Evolutionary conservation across 169 alveolate genomes (phyloP).

Genomic region (Cyclospora cayetanensis): DNA sequence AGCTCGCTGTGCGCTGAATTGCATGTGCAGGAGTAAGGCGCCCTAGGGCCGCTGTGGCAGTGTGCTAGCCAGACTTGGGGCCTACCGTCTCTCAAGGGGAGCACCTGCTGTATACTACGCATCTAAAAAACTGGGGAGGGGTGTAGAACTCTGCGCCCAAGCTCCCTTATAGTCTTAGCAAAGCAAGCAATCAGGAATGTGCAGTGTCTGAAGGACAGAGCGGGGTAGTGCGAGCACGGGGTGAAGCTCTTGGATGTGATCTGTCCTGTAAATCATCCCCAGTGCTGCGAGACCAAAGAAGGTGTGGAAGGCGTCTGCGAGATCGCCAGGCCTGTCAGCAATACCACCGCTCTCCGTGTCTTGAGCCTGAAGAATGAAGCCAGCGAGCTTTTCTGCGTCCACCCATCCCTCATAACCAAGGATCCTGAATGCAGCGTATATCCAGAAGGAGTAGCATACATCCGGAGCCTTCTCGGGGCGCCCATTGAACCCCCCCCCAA

Average conservation of each 20-base stretch:
- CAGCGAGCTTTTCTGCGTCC: slow-evolving; percentile 50
- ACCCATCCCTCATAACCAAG: slow-evolving; percentile 74
- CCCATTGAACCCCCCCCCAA: slow-evolving; percentile 94
- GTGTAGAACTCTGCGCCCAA: no score
- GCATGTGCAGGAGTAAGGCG: no score
- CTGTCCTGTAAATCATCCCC: not conserved
- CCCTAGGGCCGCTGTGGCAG: no score
- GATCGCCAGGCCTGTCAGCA: slow-evolving; percentile 75
- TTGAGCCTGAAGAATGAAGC: slow-evolving; percentile 69
- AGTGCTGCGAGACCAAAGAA: slow-evolving; percentile 95
- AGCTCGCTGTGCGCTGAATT: no score
- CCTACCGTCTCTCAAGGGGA: no score
- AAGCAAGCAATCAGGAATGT: not conserved
- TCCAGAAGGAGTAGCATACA: slow-evolving; percentile 97
- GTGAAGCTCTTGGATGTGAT: slow-evolving; percentile 35
- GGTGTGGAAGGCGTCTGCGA: slow-evolving; percentile 94
- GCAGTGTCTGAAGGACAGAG: not conserved
- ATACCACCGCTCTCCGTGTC: slow-evolving; percentile 70
- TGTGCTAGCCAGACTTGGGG: no score
- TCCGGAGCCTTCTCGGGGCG: slow-evolving; percentile 96
- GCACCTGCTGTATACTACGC: no score
- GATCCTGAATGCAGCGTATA: slow-evolving; percentile 85
- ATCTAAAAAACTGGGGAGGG: no score
- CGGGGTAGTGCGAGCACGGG: slow-evolving; percentile 66
- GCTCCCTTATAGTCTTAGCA: no score